Evolutionary conservation across 2,329 filamentous ascomycete genomes (phyloP), one percentile per base, ranked within the genome.

Genomic region (Trichoderma endophyticum): DNA sequence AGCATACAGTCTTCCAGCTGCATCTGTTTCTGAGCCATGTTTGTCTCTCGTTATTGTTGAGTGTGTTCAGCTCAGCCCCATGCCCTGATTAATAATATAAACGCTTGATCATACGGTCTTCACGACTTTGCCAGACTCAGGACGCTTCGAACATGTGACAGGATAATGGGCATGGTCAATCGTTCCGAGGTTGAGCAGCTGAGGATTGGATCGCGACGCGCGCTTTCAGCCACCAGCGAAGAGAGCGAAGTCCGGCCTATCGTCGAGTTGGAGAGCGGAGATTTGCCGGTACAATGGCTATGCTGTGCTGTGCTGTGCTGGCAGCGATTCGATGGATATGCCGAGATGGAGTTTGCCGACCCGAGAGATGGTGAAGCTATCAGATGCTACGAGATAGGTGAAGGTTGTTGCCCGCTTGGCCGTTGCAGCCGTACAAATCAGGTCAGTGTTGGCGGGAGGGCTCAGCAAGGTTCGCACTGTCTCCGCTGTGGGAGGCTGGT

Each of bases 1-100:
- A 14, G 11, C 34, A 70, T 85, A 95, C 94, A 97, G 83, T 97
- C 94, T 89, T 94, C 92, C 86, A 97, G 86, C 83, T 90, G 90
- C 92, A 96, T 94, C 82, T 92, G 93, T 86, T 86, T 85, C 85
- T 89, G 87, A 84, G 89, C 86, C 92, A 95, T 74, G 72, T 73
- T 73, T 73, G 74, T 73, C 72, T 71, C 15, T 43, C 39, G 39
- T 14, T 48, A 24, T 63, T 60, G 65, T 21, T 61, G 36, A 48
- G 15, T 59, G 15, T 57, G 51, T 57, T 63, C n/a, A 71, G 60
- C 74, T 73, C 75, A 74, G 73, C 73, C 77, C 51, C 80, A 80
- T 81, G 74, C 78, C 78, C 77, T 71, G 69, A 51, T 63, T 60
- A 56, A 70, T 62, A 60, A 71, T 54, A 59, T 69, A 60, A n/a